Conservation (phyloP, 768 basidiomycete species). For the Hortiboletus flavorubellus region DNA sequence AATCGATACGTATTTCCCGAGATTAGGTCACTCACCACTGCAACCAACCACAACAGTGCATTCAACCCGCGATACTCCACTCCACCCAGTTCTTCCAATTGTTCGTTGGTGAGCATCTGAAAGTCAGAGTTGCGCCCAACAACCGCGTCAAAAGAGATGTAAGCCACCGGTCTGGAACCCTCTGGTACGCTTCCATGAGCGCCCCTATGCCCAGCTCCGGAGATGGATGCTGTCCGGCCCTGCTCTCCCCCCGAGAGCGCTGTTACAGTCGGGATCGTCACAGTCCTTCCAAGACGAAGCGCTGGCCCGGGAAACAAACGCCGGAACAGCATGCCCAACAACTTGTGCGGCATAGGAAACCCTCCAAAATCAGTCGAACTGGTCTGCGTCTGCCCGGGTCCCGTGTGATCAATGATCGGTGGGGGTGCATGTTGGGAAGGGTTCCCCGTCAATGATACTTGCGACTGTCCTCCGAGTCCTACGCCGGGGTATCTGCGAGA, state of each 20-base stretch:
- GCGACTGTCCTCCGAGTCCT: slow-evolving; percentile 8
- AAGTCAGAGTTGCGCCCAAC: slow-evolving; percentile 85
- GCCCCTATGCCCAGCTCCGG: slow-evolving; percentile 5
- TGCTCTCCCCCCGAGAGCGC: slow-evolving; percentile 43
- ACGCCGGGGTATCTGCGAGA: slow-evolving; percentile 13
- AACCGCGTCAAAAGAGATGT: slow-evolving; percentile 80
- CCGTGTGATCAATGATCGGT: slow-evolving; percentile 13
- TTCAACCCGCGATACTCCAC: slow-evolving; percentile 88
- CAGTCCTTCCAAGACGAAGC: slow-evolving; percentile 56
- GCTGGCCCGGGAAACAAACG: slow-evolving; percentile 63
- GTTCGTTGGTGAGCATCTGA: slow-evolving; percentile 65
- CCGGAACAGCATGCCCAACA: slow-evolving; percentile 48
- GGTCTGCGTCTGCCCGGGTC: slow-evolving; percentile 6
- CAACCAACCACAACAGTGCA: slow-evolving; percentile 78
- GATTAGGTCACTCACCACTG: slow-evolving; percentile 47
- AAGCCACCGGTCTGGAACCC: slow-evolving; percentile 60
- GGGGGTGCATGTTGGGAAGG: slow-evolving; percentile 9
- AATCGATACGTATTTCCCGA: background rate
- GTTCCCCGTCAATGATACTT: slow-evolving; percentile 14
- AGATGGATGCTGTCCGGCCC: slow-evolving; percentile 24
- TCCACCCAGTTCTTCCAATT: slow-evolving; percentile 89
- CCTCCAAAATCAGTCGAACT: slow-evolving; percentile 62
- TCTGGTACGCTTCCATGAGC: slow-evolving; percentile 22
- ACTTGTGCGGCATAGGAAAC: slow-evolving; percentile 66
- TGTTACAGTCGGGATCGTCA: slow-evolving; percentile 73